Base-by-base conservation (phyloP, 345 rosid species). In the Lepidium africanum region DNA sequence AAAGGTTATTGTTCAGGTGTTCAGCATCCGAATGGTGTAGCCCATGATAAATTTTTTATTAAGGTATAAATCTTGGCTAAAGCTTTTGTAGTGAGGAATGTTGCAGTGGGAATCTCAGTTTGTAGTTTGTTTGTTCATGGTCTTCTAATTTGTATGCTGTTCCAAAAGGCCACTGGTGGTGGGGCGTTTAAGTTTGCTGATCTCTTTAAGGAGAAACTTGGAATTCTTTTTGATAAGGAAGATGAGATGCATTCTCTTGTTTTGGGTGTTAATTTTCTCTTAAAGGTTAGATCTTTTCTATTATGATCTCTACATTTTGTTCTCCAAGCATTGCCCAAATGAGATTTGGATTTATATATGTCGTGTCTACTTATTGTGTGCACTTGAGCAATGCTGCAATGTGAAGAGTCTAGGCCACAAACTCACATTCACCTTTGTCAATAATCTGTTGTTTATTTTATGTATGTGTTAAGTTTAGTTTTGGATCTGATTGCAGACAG, bases 201-300 rank as follows among this genome's bases (percentile, higher is more conserved):
- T 67, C 93, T 91, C 15, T 85, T 95, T 74, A 86, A 85, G 59
- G 98, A 91, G 70, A 86, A 87, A 73, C 94, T 95, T 59, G 96
- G 92, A 5, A 76, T 89, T 63, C 25, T 79, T 78, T 85, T 95
- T 46, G 98, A 89, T 69, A 95, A 95, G 76, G 90, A 87, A 81
- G 98, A 86, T 52, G 99, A 95, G 76, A 91, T 95, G 98, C 86
- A 86, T 72, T 89, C 88, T 75, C 96, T 95, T 64, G 99, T 91
- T 33, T 83, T 83, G 2, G 99, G 99, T 69, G 96, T 87, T 4
- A 91, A 95, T 78, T 91, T 89, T 84, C 87, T 95, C 78, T 87
- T 95, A 41, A 91, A 91, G 99, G 97, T 94, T 53, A 23, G 72
- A 39, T 50, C 17, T 59, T 68, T 61, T 35, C 49, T 66, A 12